These are phyloP conservation scores for Zygoascus tannicola DNA, from an alignment of 805 yeast genomes.

Conservation along the genomic window DNA sequence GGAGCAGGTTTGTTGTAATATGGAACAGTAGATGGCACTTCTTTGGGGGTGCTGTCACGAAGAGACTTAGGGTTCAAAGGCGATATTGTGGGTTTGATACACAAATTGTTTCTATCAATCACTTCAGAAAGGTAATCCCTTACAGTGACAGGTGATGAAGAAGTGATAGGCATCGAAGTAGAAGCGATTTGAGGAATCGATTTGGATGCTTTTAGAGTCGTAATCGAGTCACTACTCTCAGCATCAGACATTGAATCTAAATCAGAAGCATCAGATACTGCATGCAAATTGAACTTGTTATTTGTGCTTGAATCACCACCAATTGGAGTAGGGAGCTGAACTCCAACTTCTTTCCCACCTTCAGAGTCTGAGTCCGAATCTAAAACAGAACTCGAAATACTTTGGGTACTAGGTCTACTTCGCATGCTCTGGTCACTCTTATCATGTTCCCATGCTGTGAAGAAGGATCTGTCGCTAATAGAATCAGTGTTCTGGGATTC, in stretches of 20 bases:
- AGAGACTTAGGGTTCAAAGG: neutral
- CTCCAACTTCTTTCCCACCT: neutral
- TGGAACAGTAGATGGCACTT: neutral
- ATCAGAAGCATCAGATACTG: neutral
- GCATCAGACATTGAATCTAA: neutral
- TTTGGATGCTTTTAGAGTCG: neutral
- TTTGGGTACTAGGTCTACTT: neutral
- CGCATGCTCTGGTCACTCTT: neutral
- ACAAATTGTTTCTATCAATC: conserved; percentile 1
- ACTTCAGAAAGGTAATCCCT: conserved; percentile 5
- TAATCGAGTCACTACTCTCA: neutral
- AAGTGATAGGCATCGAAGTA: neutral
- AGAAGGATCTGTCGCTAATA: neutral
- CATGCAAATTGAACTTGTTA: neutral
- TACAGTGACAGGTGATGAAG: neutral
- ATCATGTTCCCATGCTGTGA: neutral
- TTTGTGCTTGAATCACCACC: neutral
- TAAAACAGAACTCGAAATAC: neutral
- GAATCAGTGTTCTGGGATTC: neutral
- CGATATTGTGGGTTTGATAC: neutral
- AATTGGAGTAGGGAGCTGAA: neutral
- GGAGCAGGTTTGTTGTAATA: neutral
- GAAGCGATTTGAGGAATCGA: neutral
- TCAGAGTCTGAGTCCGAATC: neutral
- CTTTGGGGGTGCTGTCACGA: neutral